phyloP scores from a whole-genome alignment of 164 flowering plant species.

The Santalum album region DNA sequence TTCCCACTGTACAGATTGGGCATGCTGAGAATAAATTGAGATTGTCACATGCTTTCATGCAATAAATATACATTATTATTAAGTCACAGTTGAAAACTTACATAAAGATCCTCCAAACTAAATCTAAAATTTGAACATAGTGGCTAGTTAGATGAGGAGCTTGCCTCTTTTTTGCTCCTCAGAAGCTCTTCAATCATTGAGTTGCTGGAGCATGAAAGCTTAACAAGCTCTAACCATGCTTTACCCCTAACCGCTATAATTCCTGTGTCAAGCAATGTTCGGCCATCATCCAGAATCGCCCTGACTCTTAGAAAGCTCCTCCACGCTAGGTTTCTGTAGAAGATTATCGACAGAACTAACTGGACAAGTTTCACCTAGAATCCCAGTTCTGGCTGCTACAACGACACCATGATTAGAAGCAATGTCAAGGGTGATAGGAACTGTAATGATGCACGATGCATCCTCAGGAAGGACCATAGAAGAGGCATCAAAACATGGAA shows the following conservation, averaged over 20 bases:
- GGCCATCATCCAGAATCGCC: conserved; percentile 90
- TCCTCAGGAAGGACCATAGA: conserved; percentile 75
- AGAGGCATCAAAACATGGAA: conserved; percentile 94
- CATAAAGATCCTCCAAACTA: neutral
- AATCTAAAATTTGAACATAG: neutral
- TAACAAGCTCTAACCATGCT: conserved; percentile 82
- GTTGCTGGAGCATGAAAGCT: conserved; percentile 59
- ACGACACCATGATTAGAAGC: conserved; percentile 98
- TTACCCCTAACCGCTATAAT: conserved; percentile 86
- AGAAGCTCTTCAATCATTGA: conserved; percentile 65
- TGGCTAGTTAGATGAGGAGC: conserved; percentile 12
- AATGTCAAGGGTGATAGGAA: conserved; percentile 90
- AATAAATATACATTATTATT: neutral
- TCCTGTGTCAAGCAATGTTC: conserved; percentile 94
- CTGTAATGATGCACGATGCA: conserved; percentile 83
- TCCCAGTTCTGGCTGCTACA: conserved; percentile 61
- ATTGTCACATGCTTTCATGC: too few species aligned
- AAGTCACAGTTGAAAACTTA: neutral
- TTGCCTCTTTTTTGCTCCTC: conserved; percentile 63
- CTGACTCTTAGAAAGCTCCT: conserved; percentile 59
- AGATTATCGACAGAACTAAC: conserved; percentile 73
- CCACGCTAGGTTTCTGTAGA: conserved; percentile 74
- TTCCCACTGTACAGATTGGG: too few species aligned
- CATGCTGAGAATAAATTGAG: too few species aligned
- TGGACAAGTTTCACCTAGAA: conserved; percentile 22